Base-by-base conservation (phyloP, 192 early-diverging fungal genomes). In the Linnemannia elongata region DNA sequence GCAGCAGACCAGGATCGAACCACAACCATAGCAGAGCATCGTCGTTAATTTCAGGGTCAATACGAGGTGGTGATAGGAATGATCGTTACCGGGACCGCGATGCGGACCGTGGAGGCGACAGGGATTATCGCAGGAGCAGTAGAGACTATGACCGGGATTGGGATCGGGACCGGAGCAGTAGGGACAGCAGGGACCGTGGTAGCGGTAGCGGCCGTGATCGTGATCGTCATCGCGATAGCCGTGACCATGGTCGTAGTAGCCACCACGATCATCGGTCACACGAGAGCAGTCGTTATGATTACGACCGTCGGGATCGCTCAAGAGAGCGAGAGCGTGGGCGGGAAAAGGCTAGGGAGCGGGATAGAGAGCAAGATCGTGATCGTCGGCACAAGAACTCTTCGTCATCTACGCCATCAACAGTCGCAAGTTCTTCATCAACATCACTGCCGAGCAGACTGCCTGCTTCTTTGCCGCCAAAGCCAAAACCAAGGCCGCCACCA, bases 321-420 rank as follows among this genome's bases (percentile, higher is more conserved):
- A 45, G 49, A 35, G 77, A 81, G 18, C 72, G 75, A 8, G 75
- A 76, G 41, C 47, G 79, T 27, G 63, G 76, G 15, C 72, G 78
- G 1, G 78, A 85, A 30, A 35, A 36, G 6, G 78, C 74, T 20
- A 49, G 45, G 7, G 78, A 42, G 30, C 41, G 57, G 0, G 63
- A 83, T 1, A 38, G 54, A 30, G 49, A 74, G 3, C 41, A 74
- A 47, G 60, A 77, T 36, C n/a, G 41, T 36, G 18, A 38, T 17
- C 36, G 60, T 39, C 60, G 42, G 10, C 36, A 44, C 39, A 47
- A 30, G 45, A 49, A 12, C 30, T 52, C 30, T 36, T 27, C 47
- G 39, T 4, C 60, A 66, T 66, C 60, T 6, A 18, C 49, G 18
- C 15, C 47, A 63, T 35, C 30, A 39, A 6, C 38, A 39, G 38